Evolutionary conservation across 805 yeast species (phyloP).

Genomic region (Diddensiella transvaalensis): DNA sequence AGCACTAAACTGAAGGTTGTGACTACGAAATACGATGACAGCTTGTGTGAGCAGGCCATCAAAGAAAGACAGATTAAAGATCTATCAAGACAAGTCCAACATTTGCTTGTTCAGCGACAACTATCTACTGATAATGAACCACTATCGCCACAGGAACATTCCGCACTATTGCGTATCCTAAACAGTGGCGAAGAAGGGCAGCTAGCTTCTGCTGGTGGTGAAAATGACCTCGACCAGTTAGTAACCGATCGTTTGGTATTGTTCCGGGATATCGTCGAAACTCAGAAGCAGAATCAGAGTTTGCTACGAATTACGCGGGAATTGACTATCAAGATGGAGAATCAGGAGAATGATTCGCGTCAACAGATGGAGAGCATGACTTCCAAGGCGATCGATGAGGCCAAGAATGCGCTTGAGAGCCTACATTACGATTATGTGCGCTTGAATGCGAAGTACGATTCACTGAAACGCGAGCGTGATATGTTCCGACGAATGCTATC

Average conservation of each 20-base stretch:
- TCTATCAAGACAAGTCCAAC: slow-evolving; percentile 78
- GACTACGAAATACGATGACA: slow-evolving; percentile 38
- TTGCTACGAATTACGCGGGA: slow-evolving; percentile 64
- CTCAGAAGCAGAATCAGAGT: slow-evolving; percentile 72
- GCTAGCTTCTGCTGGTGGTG: neutral
- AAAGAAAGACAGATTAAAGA: slow-evolving; percentile 62
- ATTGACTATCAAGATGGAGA: slow-evolving; percentile 68
- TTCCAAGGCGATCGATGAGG: slow-evolving; percentile 34
- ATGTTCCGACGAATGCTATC: slow-evolving; percentile 44
- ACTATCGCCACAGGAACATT: slow-evolving; percentile 59
- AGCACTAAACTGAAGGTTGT: slow-evolving; percentile 30
- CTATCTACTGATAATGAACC: slow-evolving; percentile 61
- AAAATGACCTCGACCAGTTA: neutral
- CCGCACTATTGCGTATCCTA: slow-evolving; percentile 42
- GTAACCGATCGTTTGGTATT: slow-evolving; percentile 54
- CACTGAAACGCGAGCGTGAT: slow-evolving; percentile 59
- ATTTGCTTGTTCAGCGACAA: slow-evolving; percentile 56
- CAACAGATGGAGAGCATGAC: slow-evolving; percentile 26
- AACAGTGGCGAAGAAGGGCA: slow-evolving; percentile 7
- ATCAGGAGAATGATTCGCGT: slow-evolving; percentile 43
- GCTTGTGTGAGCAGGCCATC: slow-evolving; percentile 44
- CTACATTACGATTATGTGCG: slow-evolving; percentile 39
- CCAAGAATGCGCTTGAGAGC: slow-evolving; percentile 31
- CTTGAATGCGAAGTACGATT: slow-evolving; percentile 47
- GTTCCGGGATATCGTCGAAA: slow-evolving; percentile 62